Conservation (phyloP, 305 asterid genomes). For the Stenogyne calaminthoides region DNA sequence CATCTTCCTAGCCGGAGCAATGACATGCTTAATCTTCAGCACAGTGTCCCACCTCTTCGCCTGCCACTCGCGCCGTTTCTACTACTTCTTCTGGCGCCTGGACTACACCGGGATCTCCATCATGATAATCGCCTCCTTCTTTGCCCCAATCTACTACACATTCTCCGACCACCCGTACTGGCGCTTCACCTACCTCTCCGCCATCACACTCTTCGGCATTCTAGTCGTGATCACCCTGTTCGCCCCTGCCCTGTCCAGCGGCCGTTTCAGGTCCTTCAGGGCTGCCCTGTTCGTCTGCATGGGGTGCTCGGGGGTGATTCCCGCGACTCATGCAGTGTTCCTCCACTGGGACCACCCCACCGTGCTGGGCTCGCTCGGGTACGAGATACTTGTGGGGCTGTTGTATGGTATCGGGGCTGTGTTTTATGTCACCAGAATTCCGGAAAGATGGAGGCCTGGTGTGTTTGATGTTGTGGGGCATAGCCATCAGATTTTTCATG, state of each 20-base stretch:
- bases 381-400: constrained; percentile 67
- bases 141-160: constrained; percentile 72
- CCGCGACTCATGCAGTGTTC: constrained; percentile 71
- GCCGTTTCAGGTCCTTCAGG: constrained; percentile 65
- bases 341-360: constrained; percentile 54
- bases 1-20: constrained; percentile 75
- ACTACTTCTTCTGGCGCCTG: constrained; percentile 83
- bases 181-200: constrained; percentile 59
- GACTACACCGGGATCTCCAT: constrained; percentile 81
- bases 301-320: constrained; percentile 87
- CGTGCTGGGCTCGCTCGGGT: constrained; percentile 56
- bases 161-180: constrained; percentile 62
- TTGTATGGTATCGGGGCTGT: constrained; percentile 58
- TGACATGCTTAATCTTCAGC: constrained; percentile 70
- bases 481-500: constrained; percentile 74
- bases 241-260: constrained; percentile 58
- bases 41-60: constrained; percentile 76
- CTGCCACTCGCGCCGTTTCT: constrained; percentile 72
- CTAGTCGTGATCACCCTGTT: constrained; percentile 62
- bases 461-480: constrained; percentile 64
- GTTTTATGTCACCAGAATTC: constrained; percentile 60
- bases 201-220: constrained; percentile 55
- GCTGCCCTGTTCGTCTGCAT: constrained; percentile 65
- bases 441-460: constrained; percentile 71
- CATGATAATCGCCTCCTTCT: constrained; percentile 84